Evolutionary conservation across 176 grass and related monocot species (phyloP).

Genomic region (Aechmea fasciata): DNA sequence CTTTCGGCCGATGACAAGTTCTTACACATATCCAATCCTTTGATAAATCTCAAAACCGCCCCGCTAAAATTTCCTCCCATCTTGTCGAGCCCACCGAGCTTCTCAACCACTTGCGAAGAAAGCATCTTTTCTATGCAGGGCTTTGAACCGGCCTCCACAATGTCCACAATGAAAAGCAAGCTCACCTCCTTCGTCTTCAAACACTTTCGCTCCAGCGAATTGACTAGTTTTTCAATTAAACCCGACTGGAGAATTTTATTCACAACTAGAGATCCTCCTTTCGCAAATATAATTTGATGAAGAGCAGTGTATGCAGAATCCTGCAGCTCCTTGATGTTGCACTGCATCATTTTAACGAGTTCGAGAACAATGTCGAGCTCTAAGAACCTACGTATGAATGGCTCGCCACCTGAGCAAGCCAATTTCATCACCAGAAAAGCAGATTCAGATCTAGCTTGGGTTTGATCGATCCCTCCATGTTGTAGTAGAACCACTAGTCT

Average conservation of each 20-base stretch:
- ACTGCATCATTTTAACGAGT: conserved; percentile 55
- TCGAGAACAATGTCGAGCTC: conserved; percentile 50
- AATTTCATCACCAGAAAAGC: conserved; percentile 69
- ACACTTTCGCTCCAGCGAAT: conserved; percentile 42
- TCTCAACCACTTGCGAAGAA: conserved; percentile 40
- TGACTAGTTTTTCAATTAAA: conserved; percentile 48
- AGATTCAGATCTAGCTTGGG: conserved; percentile 36
- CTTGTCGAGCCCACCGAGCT: conserved; percentile 49
- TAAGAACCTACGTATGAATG: conserved; percentile 44
- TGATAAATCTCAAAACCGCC: conserved; percentile 48
- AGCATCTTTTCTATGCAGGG: conserved; percentile 68
- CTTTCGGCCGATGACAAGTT: conserved; percentile 56
- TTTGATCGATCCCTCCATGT: conserved; percentile 30
- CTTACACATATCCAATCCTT: conserved; percentile 67
- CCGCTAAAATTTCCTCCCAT: conserved; percentile 37
- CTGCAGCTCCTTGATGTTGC: conserved; percentile 51
- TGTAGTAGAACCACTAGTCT: conserved; percentile 45
- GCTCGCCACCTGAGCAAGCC: conserved; percentile 49
- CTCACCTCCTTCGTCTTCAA: conserved; percentile 44
- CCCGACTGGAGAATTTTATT: conserved; percentile 34
- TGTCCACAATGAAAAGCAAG: conserved; percentile 50
- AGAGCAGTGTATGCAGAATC: conserved; percentile 63
- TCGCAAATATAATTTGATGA: conserved; percentile 53
- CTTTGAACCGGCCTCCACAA: conserved; percentile 40
- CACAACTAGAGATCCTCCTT: conserved; percentile 42